These are phyloP conservation scores for Colletotrichum liaoningense DNA, from an alignment of 2,329 filamentous ascomycete species.

Conservation along the genomic window DNA sequence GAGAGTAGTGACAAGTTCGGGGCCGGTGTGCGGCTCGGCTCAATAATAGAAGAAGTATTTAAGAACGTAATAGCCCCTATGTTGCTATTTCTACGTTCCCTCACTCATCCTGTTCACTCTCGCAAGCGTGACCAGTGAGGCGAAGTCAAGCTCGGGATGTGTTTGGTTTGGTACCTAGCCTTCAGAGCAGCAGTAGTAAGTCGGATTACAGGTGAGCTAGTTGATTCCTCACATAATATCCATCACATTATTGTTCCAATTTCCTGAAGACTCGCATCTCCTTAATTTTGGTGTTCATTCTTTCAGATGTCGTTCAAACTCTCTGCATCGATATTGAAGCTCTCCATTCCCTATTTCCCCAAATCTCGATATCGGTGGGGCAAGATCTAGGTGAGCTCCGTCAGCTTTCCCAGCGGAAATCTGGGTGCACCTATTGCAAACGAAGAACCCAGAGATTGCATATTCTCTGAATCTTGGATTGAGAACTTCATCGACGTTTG, in stretches of 20 bases:
- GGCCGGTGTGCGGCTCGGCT: neutral
- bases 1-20: no score
- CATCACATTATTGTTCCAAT: neutral
- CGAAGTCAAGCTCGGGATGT: no score
- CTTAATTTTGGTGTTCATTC: neutral
- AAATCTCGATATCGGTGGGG: neutral
- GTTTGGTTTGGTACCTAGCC: no score
- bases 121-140: no score
- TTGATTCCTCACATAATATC: neutral
- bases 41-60: neutral
- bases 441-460: neutral
- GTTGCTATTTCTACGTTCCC: no score
- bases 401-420: neutral
- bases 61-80: neutral
- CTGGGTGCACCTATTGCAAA: neutral
- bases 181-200: neutral
- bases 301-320: neutral
- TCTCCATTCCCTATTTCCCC: neutral
- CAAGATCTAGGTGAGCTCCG: neutral
- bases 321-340: neutral
- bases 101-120: no score
- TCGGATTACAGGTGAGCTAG: neutral
- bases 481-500: no score
- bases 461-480: no score
- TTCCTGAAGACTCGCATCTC: neutral